Evolutionary conservation across 129 eudicot species (phyloP), one percentile per base, ranked within the genome.

Genomic region (Chrysanthemum lavandulifolium): DNA sequence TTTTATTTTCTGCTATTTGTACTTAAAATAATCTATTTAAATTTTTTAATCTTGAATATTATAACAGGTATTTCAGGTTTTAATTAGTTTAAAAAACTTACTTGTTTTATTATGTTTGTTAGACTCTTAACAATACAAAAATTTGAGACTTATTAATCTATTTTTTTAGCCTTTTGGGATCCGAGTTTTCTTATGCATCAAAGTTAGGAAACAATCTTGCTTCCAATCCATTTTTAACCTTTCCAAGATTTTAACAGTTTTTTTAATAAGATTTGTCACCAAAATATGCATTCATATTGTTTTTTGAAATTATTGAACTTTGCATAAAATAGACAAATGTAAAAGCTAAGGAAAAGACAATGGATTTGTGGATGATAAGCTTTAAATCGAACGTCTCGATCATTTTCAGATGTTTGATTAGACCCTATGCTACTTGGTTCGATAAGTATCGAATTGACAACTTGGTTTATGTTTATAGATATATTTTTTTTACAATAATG

Each of bases 101-200:
- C 52, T 68, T 21, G 18, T 67, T 58, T 29, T 61, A 16, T 67
- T 54, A n/a, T 67, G 66, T 74, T 5, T 29, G 6, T 51, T 6
- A 55, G 12, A 11, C 48, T 10, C 21, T 40, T 36, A 5, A 3
- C 6, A 33, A 33, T 33, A 33, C 8, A 1, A 0, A 7, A 36
- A 0, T 36, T 36, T 36, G 6, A 36, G 45, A 5, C 45, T 36
- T 36, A 36, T 0, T 36, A 36, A n/a, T 50, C 27, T 23, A 16
- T 10, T 29, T 2, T 2, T 23, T 23, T 23, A 63, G 67, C 48
- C 73, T 78, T 78, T 78, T 78, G 82, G 77, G 82, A 78, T 78
- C 71, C 61, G 77, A 64, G 82, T 59, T 78, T n/a, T 78, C 66
- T 78, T 29, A 78, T 78, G 77, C 65, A 71, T 78, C 82, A 72